A percentile compares a stretch with the other conserved stretches of the same genome.
Evolutionary conservation across 208 protist species (phyloP).

Genomic region (Trypanosoma brucei): DNA sequence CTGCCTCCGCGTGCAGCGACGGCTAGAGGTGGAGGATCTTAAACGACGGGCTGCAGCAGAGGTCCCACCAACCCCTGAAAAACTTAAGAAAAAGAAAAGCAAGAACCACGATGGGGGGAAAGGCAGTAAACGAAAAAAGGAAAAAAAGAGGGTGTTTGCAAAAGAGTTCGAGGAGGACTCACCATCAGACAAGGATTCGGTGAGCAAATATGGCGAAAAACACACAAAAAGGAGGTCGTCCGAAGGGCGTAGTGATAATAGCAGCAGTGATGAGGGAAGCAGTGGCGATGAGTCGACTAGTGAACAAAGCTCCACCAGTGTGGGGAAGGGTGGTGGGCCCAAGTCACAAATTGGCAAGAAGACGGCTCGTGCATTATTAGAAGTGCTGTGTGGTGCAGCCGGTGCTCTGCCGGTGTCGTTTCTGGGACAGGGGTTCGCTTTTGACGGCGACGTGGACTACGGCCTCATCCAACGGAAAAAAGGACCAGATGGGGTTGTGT

Average conservation of each 20-base stretch:
- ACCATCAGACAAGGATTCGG: slow-evolving; percentile 1
- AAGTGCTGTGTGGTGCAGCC: slow-evolving; percentile 35
- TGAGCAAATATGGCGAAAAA: slow-evolving; percentile 7
- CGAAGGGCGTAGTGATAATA: not conserved
- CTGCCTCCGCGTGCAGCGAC: slow-evolving; percentile 67
- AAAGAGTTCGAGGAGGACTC: slow-evolving; percentile 8
- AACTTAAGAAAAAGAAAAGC: slow-evolving; percentile 33
- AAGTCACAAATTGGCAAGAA: slow-evolving; percentile 19
- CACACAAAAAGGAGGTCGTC: slow-evolving; percentile 7
- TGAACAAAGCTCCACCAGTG: not conserved
- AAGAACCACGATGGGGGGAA: slow-evolving; percentile 7
- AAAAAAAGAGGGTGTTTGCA: slow-evolving; percentile 10
- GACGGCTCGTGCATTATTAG: slow-evolving; percentile 32
- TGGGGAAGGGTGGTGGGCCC: slow-evolving; percentile 2
- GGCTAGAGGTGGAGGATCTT: slow-evolving; percentile 42
- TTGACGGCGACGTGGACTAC: slow-evolving; percentile 55
- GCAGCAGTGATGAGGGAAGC: slow-evolving; percentile 8
- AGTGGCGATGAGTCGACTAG: not conserved
- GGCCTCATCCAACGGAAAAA: slow-evolving; percentile 55
- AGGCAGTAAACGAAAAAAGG: slow-evolving; percentile 21
- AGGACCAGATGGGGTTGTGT: slow-evolving; percentile 59
- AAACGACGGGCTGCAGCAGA: slow-evolving; percentile 27
- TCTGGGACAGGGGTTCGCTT: slow-evolving; percentile 66
- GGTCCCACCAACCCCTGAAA: slow-evolving; percentile 47
- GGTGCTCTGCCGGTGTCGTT: slow-evolving; percentile 29